Base-by-base conservation (phyloP, 208 protist genomes). In the Phytomonas sp. region DNA sequence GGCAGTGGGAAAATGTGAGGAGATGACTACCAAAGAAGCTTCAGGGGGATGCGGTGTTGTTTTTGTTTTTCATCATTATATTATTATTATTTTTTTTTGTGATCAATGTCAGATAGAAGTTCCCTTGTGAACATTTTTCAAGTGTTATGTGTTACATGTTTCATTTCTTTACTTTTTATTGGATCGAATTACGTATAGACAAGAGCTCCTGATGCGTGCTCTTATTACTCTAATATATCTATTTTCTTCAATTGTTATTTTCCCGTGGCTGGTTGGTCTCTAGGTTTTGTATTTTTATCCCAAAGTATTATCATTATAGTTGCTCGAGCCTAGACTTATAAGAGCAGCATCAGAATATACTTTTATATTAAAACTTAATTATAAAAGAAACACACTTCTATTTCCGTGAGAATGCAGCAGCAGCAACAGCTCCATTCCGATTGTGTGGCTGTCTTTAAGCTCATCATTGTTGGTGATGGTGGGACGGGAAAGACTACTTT, bases 401-500 rank as follows among this genome's bases (percentile, higher is more conserved):
- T n/a, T 64, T 64, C 30, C 33, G 31, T 37, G 29, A 64, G 0
- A 64, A 64, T 64, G 60, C 60, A 64, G 36, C 62, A 43, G 65
- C 34, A 68, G 76, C 76, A 87, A 60, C 75, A 80, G 60, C 70
- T 75, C 40, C 66, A 70, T 17, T 78, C 77, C 6, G 78, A 83
- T 59, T 83, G 76, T 64, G 90, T 97, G 67, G 92, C 94, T 34
- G 95, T 81, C 62, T 99, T 99, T 75, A 99, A 99, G 92, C 85
- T 99, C 68, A 92, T 99, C 33, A 91, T 99, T 36, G 98, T 99
- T 65, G 99, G 99, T 78, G 99, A 99, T 89, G 99, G 99, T 77
- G 98, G 98, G 75, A 98, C 97, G 37, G 99, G 98, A 62, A 99
- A 98, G 93, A 99, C 99, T 37, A 99, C 99, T 30, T 99, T 99